A percentile compares a stretch with the other conserved stretches of the same genome.
Conservation (phyloP, 2,329 filamentous ascomycete genomes). For the Ophiostoma himal-ulmi region DNA sequence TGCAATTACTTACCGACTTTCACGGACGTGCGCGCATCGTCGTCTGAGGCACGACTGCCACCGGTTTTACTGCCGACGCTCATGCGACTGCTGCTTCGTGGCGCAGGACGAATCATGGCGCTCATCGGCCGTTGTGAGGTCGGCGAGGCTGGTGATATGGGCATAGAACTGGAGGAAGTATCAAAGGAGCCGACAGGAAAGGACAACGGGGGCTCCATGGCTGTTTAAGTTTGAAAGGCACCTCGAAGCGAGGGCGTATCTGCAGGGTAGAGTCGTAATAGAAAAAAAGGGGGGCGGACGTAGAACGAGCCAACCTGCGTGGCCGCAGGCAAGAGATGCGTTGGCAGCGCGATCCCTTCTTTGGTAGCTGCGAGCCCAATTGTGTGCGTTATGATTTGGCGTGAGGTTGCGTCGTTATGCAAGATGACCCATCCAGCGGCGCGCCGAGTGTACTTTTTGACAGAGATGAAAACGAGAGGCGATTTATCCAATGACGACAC, state of each 20-base stretch:
- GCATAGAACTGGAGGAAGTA: not conserved
- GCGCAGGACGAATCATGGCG: slow-evolving; percentile 68
- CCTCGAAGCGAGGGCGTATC: not conserved
- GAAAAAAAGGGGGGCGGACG: slow-evolving; percentile 10
- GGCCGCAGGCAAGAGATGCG: slow-evolving; percentile 22
- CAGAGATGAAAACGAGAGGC: not conserved
- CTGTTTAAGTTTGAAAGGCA: slow-evolving; percentile 17
- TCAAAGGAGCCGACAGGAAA: slow-evolving; percentile 7
- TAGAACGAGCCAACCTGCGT: slow-evolving; percentile 18
- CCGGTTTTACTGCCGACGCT: slow-evolving; percentile 73
- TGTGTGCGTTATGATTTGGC: not conserved
- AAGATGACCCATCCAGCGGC: slow-evolving; percentile 2
- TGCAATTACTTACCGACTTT: slow-evolving; percentile 75
- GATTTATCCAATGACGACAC: slow-evolving; percentile 10
- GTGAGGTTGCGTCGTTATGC: slow-evolving; percentile 8
- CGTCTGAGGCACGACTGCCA: slow-evolving; percentile 79
- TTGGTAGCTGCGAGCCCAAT: not conserved
- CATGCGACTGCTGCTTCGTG: slow-evolving; percentile 74
- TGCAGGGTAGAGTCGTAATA: slow-evolving; percentile 3
- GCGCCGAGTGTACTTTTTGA: slow-evolving; percentile 4
- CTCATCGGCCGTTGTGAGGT: slow-evolving; percentile 68
- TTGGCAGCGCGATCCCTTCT: slow-evolving; percentile 23
- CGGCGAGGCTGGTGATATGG: slow-evolving; percentile 53
- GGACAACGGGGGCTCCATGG: slow-evolving; percentile 21
- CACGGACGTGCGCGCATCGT: slow-evolving; percentile 84